Evolutionary conservation across 2,329 filamentous ascomycete species (phyloP), one percentile per base, ranked within the genome.

Genomic region (Fusarium proliferatum): DNA sequence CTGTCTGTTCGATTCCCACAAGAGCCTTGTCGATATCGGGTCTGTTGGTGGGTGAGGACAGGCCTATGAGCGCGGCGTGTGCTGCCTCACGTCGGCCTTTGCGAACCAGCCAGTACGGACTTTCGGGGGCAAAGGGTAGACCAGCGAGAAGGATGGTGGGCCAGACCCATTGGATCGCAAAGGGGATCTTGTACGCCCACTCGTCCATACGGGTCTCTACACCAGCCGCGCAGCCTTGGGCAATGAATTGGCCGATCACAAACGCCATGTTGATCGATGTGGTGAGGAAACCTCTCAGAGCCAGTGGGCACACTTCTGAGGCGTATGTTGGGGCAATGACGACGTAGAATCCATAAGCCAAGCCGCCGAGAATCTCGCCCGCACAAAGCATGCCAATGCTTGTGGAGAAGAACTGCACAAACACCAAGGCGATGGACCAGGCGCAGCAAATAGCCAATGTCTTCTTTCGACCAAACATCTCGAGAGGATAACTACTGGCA

Each of bases 1-100:
- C 80, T 8, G 84, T 86, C 48, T 85, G 80, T 15, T 93, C 88
- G 90, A 97, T 96, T 91, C 95, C 95, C 63, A 82, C 77, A 69
- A 86, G 80, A 57, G 82, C 79, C 33, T 81, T 80, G 9, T 72
- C 33, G 46, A 66, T 64, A 80, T 76, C 41, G 49, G 90, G 67
- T 91, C 89, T 61, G 7, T 64, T 66, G 5, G 61, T 59, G 55
- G 88, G 84, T 1, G 80, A 77, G 11, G 53, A 56, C 2, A 83
- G 76, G 5, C 80, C 69, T 15, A 67, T 16, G 11, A 82, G 66
- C 1, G 79, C 77, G 16, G 45, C 55, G 36, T 76, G 73, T 6
- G 81, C 80, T 4, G 78, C 73, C 7, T 79, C 70, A 7, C 78
- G 61, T 11, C 79, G 77, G 9, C 72, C 76, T 34, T 76, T 64